These are phyloP conservation scores for Alternaria solani DNA, from an alignment of 2,329 filamentous ascomycete genomes.

Conservation along the genomic window DNA sequence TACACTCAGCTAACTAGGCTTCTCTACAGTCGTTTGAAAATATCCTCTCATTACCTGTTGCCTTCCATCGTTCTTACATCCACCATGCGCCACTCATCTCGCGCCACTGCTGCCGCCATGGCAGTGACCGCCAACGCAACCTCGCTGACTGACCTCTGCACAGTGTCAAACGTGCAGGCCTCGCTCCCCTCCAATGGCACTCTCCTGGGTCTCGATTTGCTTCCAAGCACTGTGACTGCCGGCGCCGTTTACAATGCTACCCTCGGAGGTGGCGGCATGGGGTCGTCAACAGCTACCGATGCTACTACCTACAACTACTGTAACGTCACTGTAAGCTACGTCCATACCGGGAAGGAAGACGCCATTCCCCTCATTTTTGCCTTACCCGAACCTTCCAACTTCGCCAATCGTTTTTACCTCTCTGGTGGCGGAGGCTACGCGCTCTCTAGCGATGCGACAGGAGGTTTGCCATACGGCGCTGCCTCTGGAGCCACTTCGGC, in stretches of 20 bases:
- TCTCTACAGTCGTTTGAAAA: background rate
- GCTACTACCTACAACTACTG: slow-evolving; percentile 49
- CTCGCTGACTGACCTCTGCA: slow-evolving; percentile 20
- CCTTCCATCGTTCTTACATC: background rate
- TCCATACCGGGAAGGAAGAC: slow-evolving; percentile 50
- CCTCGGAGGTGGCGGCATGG: slow-evolving; percentile 33
- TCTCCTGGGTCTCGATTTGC: slow-evolving; percentile 49
- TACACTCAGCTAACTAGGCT: background rate
- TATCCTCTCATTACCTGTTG: background rate
- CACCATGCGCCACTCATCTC: slow-evolving; percentile 17
- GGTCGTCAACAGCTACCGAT: background rate
- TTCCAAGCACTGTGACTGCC: slow-evolving; percentile 49
- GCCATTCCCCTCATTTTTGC: slow-evolving; percentile 46
- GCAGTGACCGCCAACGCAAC: slow-evolving; percentile 8
- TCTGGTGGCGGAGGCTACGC: slow-evolving; percentile 57
- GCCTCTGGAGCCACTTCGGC: slow-evolving; percentile 60
- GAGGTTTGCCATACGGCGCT: slow-evolving; percentile 58
- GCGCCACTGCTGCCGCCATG: slow-evolving; percentile 10
- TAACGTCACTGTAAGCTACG: slow-evolving; percentile 58
- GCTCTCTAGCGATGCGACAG: slow-evolving; percentile 44
- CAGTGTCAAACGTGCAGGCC: slow-evolving; percentile 25
- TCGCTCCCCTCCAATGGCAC: slow-evolving; percentile 26
- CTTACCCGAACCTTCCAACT: slow-evolving; percentile 54
- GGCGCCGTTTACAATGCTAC: slow-evolving; percentile 45
- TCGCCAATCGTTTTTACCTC: slow-evolving; percentile 58